Evolutionary conservation across 2,329 filamentous ascomycete species (phyloP).

Genomic region (Aspergillus terreus): DNA sequence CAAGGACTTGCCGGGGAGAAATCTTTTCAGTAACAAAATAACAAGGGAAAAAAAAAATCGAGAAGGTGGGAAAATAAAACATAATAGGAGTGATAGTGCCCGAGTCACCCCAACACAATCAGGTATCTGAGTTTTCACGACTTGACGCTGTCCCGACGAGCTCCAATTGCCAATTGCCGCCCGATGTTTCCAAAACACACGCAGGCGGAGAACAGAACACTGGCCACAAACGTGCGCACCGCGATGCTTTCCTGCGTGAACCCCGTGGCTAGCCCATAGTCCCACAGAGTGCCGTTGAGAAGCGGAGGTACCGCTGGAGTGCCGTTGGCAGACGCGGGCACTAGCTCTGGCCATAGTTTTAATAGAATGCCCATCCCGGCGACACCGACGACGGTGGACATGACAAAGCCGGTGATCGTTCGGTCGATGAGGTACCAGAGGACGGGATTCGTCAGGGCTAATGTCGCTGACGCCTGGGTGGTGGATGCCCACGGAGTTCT

Average conservation of each 20-base stretch:
- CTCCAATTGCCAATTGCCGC: slow-evolving; percentile 63
- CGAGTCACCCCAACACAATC: background rate
- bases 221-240: slow-evolving; percentile 82
- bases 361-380: slow-evolving; percentile 71
- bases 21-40: background rate
- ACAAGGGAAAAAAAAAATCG: background rate
- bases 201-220: slow-evolving; percentile 89
- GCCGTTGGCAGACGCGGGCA: slow-evolving; percentile 61
- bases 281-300: slow-evolving; percentile 28
- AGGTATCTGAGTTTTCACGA: slow-evolving; percentile 6
- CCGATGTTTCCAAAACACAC: slow-evolving; percentile 97
- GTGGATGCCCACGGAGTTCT: slow-evolving; percentile 91
- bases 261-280: slow-evolving; percentile 28
- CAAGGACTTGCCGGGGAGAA: background rate
- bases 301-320: slow-evolving; percentile 25
- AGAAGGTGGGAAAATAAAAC: background rate
- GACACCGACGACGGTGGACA: slow-evolving; percentile 71
- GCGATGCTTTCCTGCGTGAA: slow-evolving; percentile 52
- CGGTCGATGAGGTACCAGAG: slow-evolving; percentile 97
- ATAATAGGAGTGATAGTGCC: background rate
- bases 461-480: slow-evolving; percentile 84
- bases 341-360: slow-evolving; percentile 70
- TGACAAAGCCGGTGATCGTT: slow-evolving; percentile 75
- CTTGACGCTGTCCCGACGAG: slow-evolving; percentile 18
- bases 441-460: slow-evolving; percentile 86